Evolutionary conservation across 495 filamentous ascomycete species (phyloP).

Genomic region (Recurvomyces mirabilis): DNA sequence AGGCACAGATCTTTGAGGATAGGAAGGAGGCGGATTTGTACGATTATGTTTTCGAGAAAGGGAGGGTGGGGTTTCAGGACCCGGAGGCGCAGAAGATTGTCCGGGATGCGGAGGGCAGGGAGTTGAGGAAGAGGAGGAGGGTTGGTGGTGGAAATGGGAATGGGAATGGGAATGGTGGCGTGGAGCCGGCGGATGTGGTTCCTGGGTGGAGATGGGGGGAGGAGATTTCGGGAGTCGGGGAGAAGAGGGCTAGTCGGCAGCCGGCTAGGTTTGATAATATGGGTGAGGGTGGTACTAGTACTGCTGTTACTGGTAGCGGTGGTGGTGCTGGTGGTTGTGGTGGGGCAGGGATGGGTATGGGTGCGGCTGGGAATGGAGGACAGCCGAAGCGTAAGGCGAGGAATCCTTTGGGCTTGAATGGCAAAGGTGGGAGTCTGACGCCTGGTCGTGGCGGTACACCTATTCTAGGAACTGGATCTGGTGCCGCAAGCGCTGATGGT

Average conservation of each 20-base stretch:
- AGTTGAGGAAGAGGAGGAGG: slow-evolving; percentile 30
- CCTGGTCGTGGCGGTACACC: background rate
- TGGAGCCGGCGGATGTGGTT: slow-evolving; percentile 13
- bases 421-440: background rate
- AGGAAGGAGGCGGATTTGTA: slow-evolving; percentile 36
- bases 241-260: slow-evolving; percentile 5
- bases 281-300: background rate
- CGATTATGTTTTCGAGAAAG: slow-evolving; percentile 29
- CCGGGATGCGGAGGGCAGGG: slow-evolving; percentile 27
- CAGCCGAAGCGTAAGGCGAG: background rate
- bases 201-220: slow-evolving; percentile 22
- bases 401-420: background rate
- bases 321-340: background rate
- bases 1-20: slow-evolving; percentile 25
- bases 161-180: slow-evolving; percentile 20
- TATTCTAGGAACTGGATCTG: too few relatives aligned
- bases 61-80: slow-evolving; percentile 28
- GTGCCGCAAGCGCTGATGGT: background rate
- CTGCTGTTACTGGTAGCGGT: background rate
- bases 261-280: slow-evolving; percentile 14
- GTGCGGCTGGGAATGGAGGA: background rate
- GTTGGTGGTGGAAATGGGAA: too few relatives aligned
- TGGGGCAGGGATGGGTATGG: background rate
- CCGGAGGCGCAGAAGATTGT: slow-evolving; percentile 26
- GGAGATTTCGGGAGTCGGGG: slow-evolving; percentile 18